These are phyloP conservation scores for Phylloporus arenicola DNA, from an alignment of 768 basidiomycete species.

Conservation along the genomic window DNA sequence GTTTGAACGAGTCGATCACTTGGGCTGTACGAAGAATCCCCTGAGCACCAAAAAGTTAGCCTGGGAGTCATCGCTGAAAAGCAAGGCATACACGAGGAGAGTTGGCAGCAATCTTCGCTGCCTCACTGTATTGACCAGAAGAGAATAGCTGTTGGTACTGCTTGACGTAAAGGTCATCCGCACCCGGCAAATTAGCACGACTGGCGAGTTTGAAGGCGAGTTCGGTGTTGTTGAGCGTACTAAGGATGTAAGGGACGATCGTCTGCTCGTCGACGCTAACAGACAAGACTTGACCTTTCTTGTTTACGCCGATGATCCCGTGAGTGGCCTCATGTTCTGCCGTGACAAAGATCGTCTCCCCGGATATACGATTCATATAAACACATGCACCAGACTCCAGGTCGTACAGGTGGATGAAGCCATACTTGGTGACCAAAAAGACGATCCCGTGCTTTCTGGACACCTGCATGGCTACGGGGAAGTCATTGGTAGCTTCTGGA, in stretches of 20 bases:
- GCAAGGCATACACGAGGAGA: conserved; percentile 72
- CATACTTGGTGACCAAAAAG: conserved; percentile 97
- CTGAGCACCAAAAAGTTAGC: conserved; percentile 33
- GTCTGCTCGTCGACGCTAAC: conserved; percentile 97
- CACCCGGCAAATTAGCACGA: conserved; percentile 92
- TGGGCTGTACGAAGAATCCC: conserved; percentile 92
- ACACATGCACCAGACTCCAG: conserved; percentile 95
- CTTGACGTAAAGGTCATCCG: conserved; percentile 92
- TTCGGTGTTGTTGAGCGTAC: conserved; percentile 92
- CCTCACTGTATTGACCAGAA: conserved; percentile 84
- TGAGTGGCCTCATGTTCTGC: conserved; percentile 91
- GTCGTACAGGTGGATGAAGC: conserved; percentile 99
- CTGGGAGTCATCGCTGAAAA: neutral
- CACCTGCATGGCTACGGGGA: conserved; percentile 99
- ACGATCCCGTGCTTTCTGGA: conserved; percentile 95
- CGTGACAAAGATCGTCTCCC: conserved; percentile 98
- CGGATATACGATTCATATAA: conserved; percentile 99
- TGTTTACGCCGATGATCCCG: conserved; percentile 99
- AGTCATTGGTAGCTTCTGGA: conserved; percentile 95
- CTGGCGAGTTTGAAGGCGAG: conserved; percentile 97
- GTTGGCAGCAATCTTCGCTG: conserved; percentile 96
- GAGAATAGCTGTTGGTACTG: conserved; percentile 92
- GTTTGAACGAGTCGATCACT: conserved; percentile 97
- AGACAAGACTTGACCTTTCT: conserved; percentile 97
- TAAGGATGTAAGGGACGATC: conserved; percentile 90